Base-by-base conservation (phyloP, 2,329 filamentous ascomycete genomes). In the Blastomyces percursus region DNA sequence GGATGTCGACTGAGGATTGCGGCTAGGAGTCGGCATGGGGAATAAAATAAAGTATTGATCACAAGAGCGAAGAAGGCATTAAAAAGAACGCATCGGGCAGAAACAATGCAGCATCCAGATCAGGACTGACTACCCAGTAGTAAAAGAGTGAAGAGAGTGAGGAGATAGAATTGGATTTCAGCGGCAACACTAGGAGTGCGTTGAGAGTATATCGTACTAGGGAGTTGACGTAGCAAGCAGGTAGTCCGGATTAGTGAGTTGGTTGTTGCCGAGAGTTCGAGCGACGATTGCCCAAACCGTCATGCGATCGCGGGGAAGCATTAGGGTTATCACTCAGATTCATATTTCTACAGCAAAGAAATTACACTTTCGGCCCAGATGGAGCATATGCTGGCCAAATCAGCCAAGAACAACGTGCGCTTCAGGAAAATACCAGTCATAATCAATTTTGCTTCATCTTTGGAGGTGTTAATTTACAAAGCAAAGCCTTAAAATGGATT, bases 21-120 rank as follows among this genome's bases (percentile, higher is more conserved):
- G 68, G 72, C 74, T 77, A 68, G 76, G 77, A 63, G 79, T 81
- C 70, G 80, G 80, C 80, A 82, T 82, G 73, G 72, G 76, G 72
- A 71, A 40, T 56, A 38, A n/a, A 42, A 32, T 38, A 12, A 38
- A 38, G 21, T 71, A 71, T 75, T 65, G 6, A 40, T 35, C 21
- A 46, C 27, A 48, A 40, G 32, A 57, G 27, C 60, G 55, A 40
- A 60, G 52, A 48, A 64, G 42, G 50, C 55, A 76, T 67, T 63
- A 66, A 66, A 67, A 67, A 68, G 68, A 68, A 70, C 68, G 72
- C 73, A 76, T 75, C 68, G 72, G 57, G 73, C 69, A 68, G 62
- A 69, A 67, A 69, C 67, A 66, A 63, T 64, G 64, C 65, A 62
- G 65, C 61, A 42, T 54, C 50, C 46, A 61, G 54, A 63, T 40